Percentiles rank a stretch among this genome's conserved stretches.
phyloP scores from a whole-genome alignment of 2,329 filamentous ascomycete species.

The Dactylellina leptospora region DNA sequence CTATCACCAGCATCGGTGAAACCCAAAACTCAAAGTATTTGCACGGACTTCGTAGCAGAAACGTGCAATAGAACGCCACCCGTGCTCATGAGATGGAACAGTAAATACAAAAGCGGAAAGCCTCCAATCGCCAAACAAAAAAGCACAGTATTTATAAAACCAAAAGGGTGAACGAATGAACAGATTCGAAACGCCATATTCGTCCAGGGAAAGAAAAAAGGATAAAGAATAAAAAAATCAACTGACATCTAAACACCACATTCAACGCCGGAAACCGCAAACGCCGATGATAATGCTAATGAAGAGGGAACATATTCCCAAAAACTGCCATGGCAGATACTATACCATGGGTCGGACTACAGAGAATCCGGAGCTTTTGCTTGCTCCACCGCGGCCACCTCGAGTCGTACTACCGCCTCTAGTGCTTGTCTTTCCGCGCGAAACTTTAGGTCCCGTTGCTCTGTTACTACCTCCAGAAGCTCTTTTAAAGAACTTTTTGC shows the following conservation, averaged over 20 bases:
- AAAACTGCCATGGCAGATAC: background rate
- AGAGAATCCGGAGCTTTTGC: conserved; percentile 8
- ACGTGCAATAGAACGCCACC: too few relatives aligned
- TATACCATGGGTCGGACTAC: conserved; percentile 43
- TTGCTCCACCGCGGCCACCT: conserved; percentile 25
- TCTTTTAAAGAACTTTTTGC: conserved; percentile 32
- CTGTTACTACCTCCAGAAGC: conserved; percentile 14
- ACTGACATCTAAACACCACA: background rate
- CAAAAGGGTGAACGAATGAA: too few relatives aligned
- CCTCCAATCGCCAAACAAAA: too few relatives aligned
- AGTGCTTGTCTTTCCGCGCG: background rate
- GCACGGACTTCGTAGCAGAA: too few relatives aligned
- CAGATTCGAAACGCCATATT: conserved; percentile 4
- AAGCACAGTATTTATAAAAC: too few relatives aligned
- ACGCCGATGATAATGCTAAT: conserved; percentile 25
- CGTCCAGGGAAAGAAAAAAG: background rate
- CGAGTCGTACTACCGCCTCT: conserved; percentile 2
- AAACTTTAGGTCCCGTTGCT: background rate
- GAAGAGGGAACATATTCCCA: background rate
- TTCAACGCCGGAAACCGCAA: conserved; percentile 21
- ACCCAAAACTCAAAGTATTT: too few relatives aligned
- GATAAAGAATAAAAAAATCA: background rate
- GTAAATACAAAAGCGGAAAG: too few relatives aligned
- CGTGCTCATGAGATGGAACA: too few relatives aligned
- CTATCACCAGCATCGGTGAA: too few relatives aligned